Evolutionary conservation across 164 flowering plant genomes (phyloP), one percentile per base, ranked within the genome.

Genomic region (Nelumbo lutea): DNA sequence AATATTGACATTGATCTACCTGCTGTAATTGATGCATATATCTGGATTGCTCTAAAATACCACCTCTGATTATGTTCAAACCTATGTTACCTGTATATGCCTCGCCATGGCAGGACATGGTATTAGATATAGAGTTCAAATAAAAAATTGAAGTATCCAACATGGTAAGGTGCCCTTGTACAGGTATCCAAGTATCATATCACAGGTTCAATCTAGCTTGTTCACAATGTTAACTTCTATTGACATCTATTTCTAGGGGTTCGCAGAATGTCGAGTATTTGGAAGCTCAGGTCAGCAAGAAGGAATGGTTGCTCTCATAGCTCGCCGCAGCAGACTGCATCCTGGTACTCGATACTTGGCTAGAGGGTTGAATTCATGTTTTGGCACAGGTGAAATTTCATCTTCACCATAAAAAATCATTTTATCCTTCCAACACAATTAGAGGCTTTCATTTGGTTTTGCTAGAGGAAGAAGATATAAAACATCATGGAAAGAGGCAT

Each of bases 331-430:
- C 76, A 88, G 94, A 78, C 75, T 95, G 79, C 99, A 95, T 78
- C 99, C 99, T 74, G 99, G 99, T 65, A 95, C 99, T 74, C 88
- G 99, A 5, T 95, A 92, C 80, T 79, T 90, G 84, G 99, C 99
- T 38, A 88, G 99, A 79, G 99, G 99, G 51, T 52, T 95, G 67
- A 95, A 92, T 83, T 89, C 95, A 13, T 95, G 99, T 76, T 90
- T 73, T 72, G 84, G 99, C 76, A 95, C 99, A 76, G 99, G 99
- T 90, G 79, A 27, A 27, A 27, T 27, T 27, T 27, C 27, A 27
- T 27, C 27, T 27, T 27, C 27, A 27, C 27, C 27, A 27, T 27
- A 27, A 27, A 27, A 70, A 52, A 53, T 63, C 61, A 42, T 9
- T 64, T 42, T 67, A 5, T 42, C 41, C 64, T 43, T 52, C 9